These are phyloP conservation scores for Kodamaea sp. DNA, from an alignment of 1,139 yeast genomes.

Conservation along the genomic window DNA sequence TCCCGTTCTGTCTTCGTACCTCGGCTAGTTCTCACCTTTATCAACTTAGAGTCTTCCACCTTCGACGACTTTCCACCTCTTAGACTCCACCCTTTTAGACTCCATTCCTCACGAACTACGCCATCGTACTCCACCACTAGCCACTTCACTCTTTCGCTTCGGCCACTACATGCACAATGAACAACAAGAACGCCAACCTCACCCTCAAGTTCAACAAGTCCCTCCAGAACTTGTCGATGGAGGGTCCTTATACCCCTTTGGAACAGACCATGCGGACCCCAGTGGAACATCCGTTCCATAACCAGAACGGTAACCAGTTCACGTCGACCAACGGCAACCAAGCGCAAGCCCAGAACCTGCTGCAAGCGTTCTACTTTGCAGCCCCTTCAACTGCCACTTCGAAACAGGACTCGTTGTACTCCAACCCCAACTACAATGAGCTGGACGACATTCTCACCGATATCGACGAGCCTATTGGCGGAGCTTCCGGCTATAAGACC, in stretches of 20 bases:
- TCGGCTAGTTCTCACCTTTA: no score
- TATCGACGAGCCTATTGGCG: slow-evolving; percentile 32
- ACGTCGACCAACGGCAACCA: slow-evolving; percentile 6
- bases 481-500: slow-evolving; percentile 17
- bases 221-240: slow-evolving; percentile 23
- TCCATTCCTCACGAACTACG: no score
- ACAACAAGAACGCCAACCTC: slow-evolving; percentile 30
- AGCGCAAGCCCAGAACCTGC: slow-evolving; percentile 27
- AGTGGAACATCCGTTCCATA: slow-evolving; percentile 26
- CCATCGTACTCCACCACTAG: no score
- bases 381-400: slow-evolving; percentile 1
- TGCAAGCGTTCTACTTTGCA: slow-evolving; percentile 10
- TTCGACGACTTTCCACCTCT: no score
- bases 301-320: slow-evolving; percentile 7
- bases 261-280: slow-evolving; percentile 50
- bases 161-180: slow-evolving; percentile 14
- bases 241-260: slow-evolving; percentile 46
- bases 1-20: no score
- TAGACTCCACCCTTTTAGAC: no score
- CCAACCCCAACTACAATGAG: slow-evolving; percentile 38
- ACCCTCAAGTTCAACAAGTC: slow-evolving; percentile 34
- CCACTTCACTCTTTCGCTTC: not conserved
- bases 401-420: slow-evolving; percentile 22
- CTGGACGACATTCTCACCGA: slow-evolving; percentile 48
- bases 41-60: no score